These are phyloP conservation scores for Abortiporus biennis DNA, from an alignment of 1,284 basidiomycete genomes.

Conservation along the genomic window DNA sequence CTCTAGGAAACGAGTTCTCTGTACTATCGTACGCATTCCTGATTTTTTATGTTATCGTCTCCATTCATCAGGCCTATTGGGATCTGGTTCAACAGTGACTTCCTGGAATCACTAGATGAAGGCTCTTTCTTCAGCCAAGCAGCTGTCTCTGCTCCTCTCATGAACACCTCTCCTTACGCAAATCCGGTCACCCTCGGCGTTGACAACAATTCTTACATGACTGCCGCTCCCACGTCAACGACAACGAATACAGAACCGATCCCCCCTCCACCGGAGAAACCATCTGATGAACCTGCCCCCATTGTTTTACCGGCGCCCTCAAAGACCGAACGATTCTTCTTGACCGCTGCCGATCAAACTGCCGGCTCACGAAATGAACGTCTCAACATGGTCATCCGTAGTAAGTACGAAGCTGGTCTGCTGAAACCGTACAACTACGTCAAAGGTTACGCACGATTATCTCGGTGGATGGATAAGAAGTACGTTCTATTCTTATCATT, in stretches of 20 bases:
- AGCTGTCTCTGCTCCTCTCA: conserved; percentile 41
- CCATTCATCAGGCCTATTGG: no score
- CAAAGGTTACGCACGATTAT: conserved; percentile 85
- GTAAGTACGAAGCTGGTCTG: conserved; percentile 95
- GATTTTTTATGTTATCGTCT: neutral
- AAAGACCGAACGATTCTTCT: conserved; percentile 83
- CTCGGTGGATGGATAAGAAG: conserved; percentile 95
- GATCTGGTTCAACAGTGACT: conserved; percentile 70
- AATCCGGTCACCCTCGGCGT: conserved; percentile 22
- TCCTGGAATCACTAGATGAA: conserved; percentile 75
- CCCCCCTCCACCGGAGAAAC: conserved; percentile 18
- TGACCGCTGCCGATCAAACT: conserved; percentile 95
- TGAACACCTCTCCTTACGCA: conserved; percentile 38
- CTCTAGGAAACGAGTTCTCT: conserved; percentile 75
- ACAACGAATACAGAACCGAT: conserved; percentile 9
- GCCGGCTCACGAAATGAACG: conserved; percentile 88
- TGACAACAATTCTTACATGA: conserved; percentile 20
- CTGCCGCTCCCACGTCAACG: conserved; percentile 4
- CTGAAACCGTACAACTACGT: conserved; percentile 97
- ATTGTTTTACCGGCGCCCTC: conserved; percentile 60
- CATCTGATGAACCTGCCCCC: conserved; percentile 24
- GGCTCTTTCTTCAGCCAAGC: conserved; percentile 60
- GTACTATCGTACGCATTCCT: conserved; percentile 66
- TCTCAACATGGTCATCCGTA: conserved; percentile 87
- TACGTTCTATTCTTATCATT: conserved; percentile 29